Conservation (phyloP, 352 stramenopile genomes). For the Pythium angustatum region DNA sequence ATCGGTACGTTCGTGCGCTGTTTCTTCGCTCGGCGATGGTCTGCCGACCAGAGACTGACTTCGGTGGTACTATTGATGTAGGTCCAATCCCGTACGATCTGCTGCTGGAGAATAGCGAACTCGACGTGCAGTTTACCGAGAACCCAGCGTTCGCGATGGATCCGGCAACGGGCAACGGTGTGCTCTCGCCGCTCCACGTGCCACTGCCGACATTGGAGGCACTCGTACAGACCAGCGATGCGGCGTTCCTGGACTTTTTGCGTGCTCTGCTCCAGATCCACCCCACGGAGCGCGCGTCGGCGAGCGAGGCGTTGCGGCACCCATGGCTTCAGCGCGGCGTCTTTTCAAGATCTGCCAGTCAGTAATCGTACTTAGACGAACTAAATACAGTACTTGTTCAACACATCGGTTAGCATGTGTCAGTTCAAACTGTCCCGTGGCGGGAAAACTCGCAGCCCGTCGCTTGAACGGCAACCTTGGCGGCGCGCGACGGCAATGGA, state of each 20-base stretch:
- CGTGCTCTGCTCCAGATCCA: slow-evolving; percentile 69
- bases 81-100: slow-evolving; percentile 68
- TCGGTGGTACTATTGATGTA: slow-evolving; percentile 15
- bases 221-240: slow-evolving; percentile 55
- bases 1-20: slow-evolving; percentile 60
- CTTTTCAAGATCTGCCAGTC: slow-evolving; percentile 39
- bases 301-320: slow-evolving; percentile 54
- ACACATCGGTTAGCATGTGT: no score
- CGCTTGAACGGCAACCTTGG: slow-evolving; percentile 5
- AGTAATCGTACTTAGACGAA: slow-evolving; percentile 31
- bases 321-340: slow-evolving; percentile 66
- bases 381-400: background rate
- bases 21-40: background rate
- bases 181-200: slow-evolving; percentile 35
- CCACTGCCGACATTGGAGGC: slow-evolving; percentile 49
- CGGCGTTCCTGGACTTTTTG: slow-evolving; percentile 69
- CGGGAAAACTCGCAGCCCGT: background rate
- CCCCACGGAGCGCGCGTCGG: slow-evolving; percentile 51
- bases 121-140: slow-evolving; percentile 56
- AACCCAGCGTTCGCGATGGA: slow-evolving; percentile 61
- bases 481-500: background rate
- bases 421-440: slow-evolving; percentile 9
- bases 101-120: slow-evolving; percentile 47
- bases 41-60: background rate
- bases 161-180: slow-evolving; percentile 41